phyloP scores from a whole-genome alignment of 306 rosid genomes.

The Myrica gale region DNA sequence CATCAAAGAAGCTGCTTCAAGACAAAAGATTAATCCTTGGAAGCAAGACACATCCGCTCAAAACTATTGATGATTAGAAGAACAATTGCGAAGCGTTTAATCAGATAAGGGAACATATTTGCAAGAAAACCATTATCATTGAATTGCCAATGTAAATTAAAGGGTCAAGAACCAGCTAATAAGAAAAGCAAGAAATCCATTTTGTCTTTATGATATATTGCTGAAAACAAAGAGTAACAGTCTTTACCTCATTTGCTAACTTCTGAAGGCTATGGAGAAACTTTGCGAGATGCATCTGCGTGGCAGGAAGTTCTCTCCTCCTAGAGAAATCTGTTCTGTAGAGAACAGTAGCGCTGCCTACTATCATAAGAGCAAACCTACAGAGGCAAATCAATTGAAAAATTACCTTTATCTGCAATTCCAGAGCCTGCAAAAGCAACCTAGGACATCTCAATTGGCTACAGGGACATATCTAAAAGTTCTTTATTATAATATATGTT shows the following conservation, averaged over 20 bases:
- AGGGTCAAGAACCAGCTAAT: too few species aligned
- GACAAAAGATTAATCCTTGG: too few species aligned
- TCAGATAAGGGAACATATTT: too few species aligned
- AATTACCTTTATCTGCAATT: slow-evolving; percentile 13
- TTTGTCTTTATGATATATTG: too few species aligned
- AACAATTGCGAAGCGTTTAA: too few species aligned
- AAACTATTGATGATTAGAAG: too few species aligned
- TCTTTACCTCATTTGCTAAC: slow-evolving; percentile 84
- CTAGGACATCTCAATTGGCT: background rate
- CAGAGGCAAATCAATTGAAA: slow-evolving; percentile 10
- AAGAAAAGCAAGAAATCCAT: too few species aligned
- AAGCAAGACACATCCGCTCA: too few species aligned
- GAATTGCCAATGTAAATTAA: too few species aligned
- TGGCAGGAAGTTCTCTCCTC: slow-evolving; percentile 96
- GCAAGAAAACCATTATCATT: too few species aligned
- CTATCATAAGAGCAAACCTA: slow-evolving; percentile 92
- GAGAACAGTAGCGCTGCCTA: slow-evolving; percentile 97
- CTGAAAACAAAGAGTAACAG: background rate
- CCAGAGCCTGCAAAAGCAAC: background rate
- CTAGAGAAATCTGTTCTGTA: slow-evolving; percentile 95
- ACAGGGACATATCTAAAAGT: background rate
- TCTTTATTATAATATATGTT: background rate
- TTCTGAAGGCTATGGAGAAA: slow-evolving; percentile 92
- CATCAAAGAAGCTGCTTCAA: too few species aligned
- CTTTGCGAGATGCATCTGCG: slow-evolving; percentile 97